These are phyloP conservation scores for Phytophthora chlamydospora DNA, from an alignment of 352 stramenopile species.

Conservation along the genomic window DNA sequence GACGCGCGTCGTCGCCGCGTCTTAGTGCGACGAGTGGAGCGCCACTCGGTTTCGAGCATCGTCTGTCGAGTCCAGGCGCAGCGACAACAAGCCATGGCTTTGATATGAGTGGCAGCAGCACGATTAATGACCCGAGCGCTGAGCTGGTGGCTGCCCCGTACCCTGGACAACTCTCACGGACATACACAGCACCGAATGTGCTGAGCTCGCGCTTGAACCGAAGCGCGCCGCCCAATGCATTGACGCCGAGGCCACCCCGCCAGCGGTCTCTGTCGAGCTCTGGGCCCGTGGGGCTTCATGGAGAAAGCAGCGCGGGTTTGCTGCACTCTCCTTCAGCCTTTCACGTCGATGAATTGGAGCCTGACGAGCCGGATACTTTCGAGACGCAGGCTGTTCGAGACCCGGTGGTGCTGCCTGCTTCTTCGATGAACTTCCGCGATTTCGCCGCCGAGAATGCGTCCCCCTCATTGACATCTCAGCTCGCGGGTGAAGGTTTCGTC, in stretches of 20 bases:
- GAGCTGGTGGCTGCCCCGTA: conserved; percentile 45
- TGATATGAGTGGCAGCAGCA: conserved; percentile 29
- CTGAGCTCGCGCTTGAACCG: conserved; percentile 37
- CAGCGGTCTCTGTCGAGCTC: conserved; percentile 39
- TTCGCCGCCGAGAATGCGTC: conserved; percentile 38
- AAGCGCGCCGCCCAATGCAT: conserved; percentile 12
- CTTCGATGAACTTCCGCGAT: conserved; percentile 33
- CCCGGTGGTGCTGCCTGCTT: conserved; percentile 17
- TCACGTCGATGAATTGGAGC: conserved; percentile 26
- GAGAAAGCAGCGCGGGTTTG: conserved; percentile 9
- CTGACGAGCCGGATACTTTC: conserved; percentile 32
- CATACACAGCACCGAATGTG: conserved; percentile 44
- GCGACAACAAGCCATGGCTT: conserved; percentile 43
- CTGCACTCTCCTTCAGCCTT: conserved; percentile 17
- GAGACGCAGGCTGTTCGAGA: conserved; percentile 28
- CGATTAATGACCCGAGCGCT: conserved; percentile 53
- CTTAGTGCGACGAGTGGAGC: conserved; percentile 17
- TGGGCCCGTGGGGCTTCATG: conserved; percentile 14
- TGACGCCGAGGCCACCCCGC: conserved; percentile 21
- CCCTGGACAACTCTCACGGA: conserved; percentile 27
- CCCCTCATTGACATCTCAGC: conserved; percentile 38
- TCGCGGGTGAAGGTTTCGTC: conserved; percentile 25
- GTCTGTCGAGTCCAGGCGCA: conserved; percentile 28
- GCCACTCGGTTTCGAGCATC: conserved; percentile 18
- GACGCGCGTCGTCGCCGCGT: conserved; percentile 37